Evolutionary conservation across 352 stramenopile species (phyloP), one percentile per base, ranked within the genome.

Genomic region (Lagenidium giganteum): DNA sequence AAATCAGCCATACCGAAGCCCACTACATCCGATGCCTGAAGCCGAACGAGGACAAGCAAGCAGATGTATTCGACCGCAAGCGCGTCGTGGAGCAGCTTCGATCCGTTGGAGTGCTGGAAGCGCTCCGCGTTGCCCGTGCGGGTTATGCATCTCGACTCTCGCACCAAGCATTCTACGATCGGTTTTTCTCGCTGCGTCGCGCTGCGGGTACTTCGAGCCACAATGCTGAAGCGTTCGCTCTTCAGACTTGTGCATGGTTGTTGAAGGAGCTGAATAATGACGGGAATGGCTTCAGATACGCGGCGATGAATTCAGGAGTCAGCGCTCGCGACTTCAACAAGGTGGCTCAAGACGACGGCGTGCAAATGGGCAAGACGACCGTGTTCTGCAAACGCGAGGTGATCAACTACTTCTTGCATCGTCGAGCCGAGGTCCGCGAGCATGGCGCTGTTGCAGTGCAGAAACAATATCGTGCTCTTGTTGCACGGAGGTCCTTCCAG

Each of bases 1-100:
- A 94, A 20, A 98, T 98, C 38, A 87, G 94, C 26, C 64, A 64
- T 36, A 98, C 95, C 1, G 69, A 95, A 47, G 92, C 95, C 16
- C 96, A 98, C 58, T 99, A 98, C 54, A 90, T 99, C 49, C 90
- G 96, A 27, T 99, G 96, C 51, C 68, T 99, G 3, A 99, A 98
- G 64, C 93, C 96, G 39, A 99, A 99, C 52, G 92, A 98, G 61
- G 30, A 72, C 3, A 83, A 84, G 53, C 61, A 59, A 23, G 41
- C 74, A 6, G 67, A 54, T 5, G 54, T 76, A 28, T 81, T 87
- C 21, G 54, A 85, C 52, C 68, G 66, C 20, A 51, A 66, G 43
- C 82, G 93, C 28, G 89, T 98, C 67, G 83, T 98, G 5, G 86
- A 98, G 42, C 96, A 99, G 66, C 83, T 99, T 26, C 78, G 86